phyloP scores from a whole-genome alignment of 2,329 filamentous ascomycete genomes.

The Fusarium verrucosum region DNA sequence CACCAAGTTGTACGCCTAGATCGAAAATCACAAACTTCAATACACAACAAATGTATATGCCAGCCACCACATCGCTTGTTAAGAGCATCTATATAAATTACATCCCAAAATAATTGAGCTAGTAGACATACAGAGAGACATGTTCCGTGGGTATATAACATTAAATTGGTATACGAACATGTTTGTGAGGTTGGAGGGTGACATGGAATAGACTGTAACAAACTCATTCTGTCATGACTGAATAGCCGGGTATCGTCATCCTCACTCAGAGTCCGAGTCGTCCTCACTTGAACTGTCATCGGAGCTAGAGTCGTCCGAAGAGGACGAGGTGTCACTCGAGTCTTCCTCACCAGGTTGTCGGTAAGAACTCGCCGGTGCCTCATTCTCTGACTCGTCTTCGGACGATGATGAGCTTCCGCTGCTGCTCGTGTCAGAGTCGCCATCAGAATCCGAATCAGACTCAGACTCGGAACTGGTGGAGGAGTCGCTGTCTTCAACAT shows the following conservation, averaged over 20 bases:
- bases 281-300: conserved; percentile 44
- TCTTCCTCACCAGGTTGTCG: conserved; percentile 44
- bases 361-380: conserved; percentile 41
- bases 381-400: conserved; percentile 46
- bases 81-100: conserved; percentile 5
- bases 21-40: not conserved
- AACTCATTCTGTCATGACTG: conserved; percentile 10
- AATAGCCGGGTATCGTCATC: conserved; percentile 22
- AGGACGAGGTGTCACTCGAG: conserved; percentile 47
- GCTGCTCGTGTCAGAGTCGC: conserved; percentile 48
- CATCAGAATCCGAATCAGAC: conserved; percentile 48
- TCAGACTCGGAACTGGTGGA: conserved; percentile 52
- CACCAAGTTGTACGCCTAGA: conserved; percentile 66
- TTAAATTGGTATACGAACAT: conserved; percentile 29
- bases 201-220: too few species aligned
- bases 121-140: conserved; percentile 16
- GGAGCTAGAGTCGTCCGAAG: conserved; percentile 49
- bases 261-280: conserved; percentile 38
- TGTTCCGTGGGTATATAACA: conserved; percentile 40
- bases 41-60: not conserved
- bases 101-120: conserved; percentile 17
- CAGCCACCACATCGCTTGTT: conserved; percentile 5
- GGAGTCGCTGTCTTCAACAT: conserved; percentile 54
- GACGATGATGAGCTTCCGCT: conserved; percentile 51
- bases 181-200: too few species aligned